Evolutionary conservation across 2,329 filamentous ascomycete species (phyloP).

Genomic region (Aspergillus pseudoterreus): DNA sequence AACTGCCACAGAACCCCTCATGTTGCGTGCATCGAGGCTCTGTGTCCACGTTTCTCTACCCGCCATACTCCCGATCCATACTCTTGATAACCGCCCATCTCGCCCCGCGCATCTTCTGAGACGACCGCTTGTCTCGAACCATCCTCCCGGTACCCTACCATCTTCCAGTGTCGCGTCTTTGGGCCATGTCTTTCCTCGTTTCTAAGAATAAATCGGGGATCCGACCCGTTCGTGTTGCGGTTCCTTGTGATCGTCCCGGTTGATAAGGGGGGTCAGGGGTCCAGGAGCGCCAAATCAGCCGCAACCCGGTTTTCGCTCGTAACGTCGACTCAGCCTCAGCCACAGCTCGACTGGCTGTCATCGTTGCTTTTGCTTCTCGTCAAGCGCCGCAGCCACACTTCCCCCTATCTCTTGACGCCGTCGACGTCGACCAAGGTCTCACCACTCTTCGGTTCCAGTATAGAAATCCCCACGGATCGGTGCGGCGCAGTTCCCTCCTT

Average conservation of each 20-base stretch:
- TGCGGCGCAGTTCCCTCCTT: background rate
- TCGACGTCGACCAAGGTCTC: background rate
- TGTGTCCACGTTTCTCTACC: background rate
- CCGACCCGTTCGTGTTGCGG: background rate
- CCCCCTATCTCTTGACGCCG: slow-evolving; percentile 1
- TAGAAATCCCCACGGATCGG: background rate
- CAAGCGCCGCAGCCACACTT: slow-evolving; percentile 8
- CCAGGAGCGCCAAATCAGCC: slow-evolving; percentile 10
- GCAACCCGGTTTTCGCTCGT: slow-evolving; percentile 3
- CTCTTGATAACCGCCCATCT: slow-evolving; percentile 4
- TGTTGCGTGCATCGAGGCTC: background rate
- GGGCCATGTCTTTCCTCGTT: slow-evolving; percentile 2
- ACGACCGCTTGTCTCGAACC: slow-evolving; percentile 9
- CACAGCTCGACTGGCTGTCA: slow-evolving; percentile 7
- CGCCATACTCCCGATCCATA: background rate
- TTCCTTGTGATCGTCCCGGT: slow-evolving; percentile 3
- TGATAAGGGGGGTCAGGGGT: slow-evolving; percentile 7
- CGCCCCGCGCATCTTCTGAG: slow-evolving; percentile 10
- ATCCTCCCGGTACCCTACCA: slow-evolving; percentile 14
- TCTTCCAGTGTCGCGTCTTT: background rate
- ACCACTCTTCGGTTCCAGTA: background rate
- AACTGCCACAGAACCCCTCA: background rate
- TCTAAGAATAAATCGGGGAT: slow-evolving; percentile 13
- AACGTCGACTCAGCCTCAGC: slow-evolving; percentile 14
- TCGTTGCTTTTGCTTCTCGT: slow-evolving; percentile 5